Evolutionary conservation across 1,139 yeast species (phyloP).

Genomic region (Debaryomyces sp.): DNA sequence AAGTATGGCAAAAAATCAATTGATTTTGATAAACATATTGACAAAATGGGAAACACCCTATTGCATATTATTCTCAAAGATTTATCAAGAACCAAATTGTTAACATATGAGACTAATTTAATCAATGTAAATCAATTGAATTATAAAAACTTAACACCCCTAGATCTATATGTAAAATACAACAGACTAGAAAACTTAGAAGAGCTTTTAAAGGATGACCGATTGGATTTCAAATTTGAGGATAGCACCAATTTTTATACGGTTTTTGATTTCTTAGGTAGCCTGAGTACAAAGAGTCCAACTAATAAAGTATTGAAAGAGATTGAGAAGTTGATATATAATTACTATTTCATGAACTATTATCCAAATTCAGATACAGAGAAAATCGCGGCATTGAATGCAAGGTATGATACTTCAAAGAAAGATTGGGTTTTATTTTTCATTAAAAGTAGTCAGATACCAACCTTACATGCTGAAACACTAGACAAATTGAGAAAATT

Average conservation of each 20-base stretch:
- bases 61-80: slow-evolving; percentile 66
- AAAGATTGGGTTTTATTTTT: slow-evolving; percentile 41
- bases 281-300: slow-evolving; percentile 33
- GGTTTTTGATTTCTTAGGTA: slow-evolving; percentile 44
- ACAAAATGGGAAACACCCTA: slow-evolving; percentile 71
- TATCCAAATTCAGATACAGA: slow-evolving; percentile 21
- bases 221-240: slow-evolving; percentile 46
- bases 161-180: slow-evolving; percentile 72
- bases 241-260: slow-evolving; percentile 48
- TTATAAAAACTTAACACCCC: slow-evolving; percentile 62
- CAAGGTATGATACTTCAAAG: slow-evolving; percentile 30
- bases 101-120: slow-evolving; percentile 35
- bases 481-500: slow-evolving; percentile 44
- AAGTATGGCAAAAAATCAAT: slow-evolving; percentile 41
- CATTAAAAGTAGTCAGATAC: slow-evolving; percentile 17
- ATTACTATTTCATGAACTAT: slow-evolving; percentile 30
- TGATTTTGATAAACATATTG: slow-evolving; percentile 64
- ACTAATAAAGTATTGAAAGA: slow-evolving; percentile 33
- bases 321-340: slow-evolving; percentile 50
- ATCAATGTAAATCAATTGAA: slow-evolving; percentile 68
- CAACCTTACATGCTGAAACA: slow-evolving; percentile 27
- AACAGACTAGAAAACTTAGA: slow-evolving; percentile 63
- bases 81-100: slow-evolving; percentile 40
- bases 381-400: slow-evolving; percentile 34
- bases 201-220: slow-evolving; percentile 44